These are phyloP conservation scores for Wickerhamiella azymoides DNA, from an alignment of 805 yeast genomes.

Conservation along the genomic window DNA sequence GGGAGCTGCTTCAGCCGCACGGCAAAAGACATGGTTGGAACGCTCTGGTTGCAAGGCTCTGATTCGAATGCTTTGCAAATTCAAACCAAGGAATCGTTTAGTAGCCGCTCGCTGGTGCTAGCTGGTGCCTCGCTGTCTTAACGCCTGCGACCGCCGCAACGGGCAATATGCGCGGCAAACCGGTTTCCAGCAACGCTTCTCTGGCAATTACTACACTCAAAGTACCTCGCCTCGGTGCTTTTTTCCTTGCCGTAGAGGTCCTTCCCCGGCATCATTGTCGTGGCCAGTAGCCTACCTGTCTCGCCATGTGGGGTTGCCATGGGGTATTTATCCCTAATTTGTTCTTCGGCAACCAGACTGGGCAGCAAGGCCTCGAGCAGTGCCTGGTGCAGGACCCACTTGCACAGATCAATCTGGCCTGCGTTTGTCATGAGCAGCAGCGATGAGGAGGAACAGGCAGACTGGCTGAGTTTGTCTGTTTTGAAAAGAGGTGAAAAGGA, in stretches of 20 bases:
- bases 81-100: too few relatives aligned
- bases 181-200: slow-evolving; percentile 82
- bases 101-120: too few relatives aligned
- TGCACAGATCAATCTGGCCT: not conserved
- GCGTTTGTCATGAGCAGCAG: slow-evolving; percentile 17
- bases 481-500: slow-evolving; percentile 69
- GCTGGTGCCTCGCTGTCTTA: too few relatives aligned
- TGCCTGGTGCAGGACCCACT: not conserved
- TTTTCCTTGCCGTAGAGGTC: slow-evolving; percentile 31
- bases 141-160: slow-evolving; percentile 59
- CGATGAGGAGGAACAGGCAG: slow-evolving; percentile 29
- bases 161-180: slow-evolving; percentile 84
- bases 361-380: slow-evolving; percentile 21
- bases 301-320: slow-evolving; percentile 11
- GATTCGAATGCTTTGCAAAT: too few relatives aligned
- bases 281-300: not conserved
- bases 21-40: too few relatives aligned
- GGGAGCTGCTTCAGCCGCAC: too few relatives aligned
- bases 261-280: slow-evolving; percentile 22
- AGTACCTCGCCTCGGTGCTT: slow-evolving; percentile 44
- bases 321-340: slow-evolving; percentile 25
- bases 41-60: too few relatives aligned
- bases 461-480: slow-evolving; percentile 26
- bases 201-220: slow-evolving; percentile 67
- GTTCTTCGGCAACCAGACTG: slow-evolving; percentile 24